Evolutionary conservation across 2,329 filamentous ascomycete species (phyloP).

Genomic region (Gnomoniopsis sp.): DNA sequence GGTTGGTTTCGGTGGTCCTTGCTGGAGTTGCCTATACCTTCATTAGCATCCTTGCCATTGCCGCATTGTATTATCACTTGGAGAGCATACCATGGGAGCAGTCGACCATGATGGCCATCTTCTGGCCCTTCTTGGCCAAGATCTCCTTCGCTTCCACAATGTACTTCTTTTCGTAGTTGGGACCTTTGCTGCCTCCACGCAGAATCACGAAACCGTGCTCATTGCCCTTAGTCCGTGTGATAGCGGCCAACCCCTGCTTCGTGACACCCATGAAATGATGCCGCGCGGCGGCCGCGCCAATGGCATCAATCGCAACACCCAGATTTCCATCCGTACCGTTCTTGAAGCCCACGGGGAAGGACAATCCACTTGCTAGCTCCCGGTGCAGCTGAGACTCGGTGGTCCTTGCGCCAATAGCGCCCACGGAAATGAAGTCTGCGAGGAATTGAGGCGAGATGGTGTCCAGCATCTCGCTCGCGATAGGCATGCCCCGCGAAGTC

Average conservation of each 20-base stretch:
- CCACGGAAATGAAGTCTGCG: conserved; percentile 90
- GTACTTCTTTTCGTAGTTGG: conserved; percentile 87
- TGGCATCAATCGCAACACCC: conserved; percentile 90
- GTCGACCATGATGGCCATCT: conserved; percentile 93
- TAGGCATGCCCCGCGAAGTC: conserved; percentile 83
- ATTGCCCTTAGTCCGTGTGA: conserved; percentile 89
- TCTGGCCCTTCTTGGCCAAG: conserved; percentile 77
- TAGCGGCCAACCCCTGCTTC: conserved; percentile 93
- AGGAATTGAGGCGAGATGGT: conserved; percentile 98
- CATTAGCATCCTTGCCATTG: conserved; percentile 13
- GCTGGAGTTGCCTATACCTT: conserved; percentile 74
- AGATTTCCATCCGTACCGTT: conserved; percentile 95
- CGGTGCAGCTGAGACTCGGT: conserved; percentile 96
- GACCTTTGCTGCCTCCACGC: conserved; percentile 83
- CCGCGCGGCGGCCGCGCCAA: conserved; percentile 77
- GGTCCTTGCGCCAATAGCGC: conserved; percentile 91
- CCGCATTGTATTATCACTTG: neutral
- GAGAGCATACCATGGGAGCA: conserved; percentile 79
- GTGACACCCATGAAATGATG: conserved; percentile 99
- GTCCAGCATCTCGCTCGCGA: conserved; percentile 97
- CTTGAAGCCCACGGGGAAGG: conserved; percentile 99
- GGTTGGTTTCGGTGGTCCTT: conserved; percentile 98
- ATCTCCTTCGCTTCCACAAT: conserved; percentile 77
- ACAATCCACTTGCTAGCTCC: conserved; percentile 90
- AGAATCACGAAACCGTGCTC: conserved; percentile 97